Conservation (phyloP, 2,329 filamentous ascomycete species). For the Alternaria brassicae region DNA sequence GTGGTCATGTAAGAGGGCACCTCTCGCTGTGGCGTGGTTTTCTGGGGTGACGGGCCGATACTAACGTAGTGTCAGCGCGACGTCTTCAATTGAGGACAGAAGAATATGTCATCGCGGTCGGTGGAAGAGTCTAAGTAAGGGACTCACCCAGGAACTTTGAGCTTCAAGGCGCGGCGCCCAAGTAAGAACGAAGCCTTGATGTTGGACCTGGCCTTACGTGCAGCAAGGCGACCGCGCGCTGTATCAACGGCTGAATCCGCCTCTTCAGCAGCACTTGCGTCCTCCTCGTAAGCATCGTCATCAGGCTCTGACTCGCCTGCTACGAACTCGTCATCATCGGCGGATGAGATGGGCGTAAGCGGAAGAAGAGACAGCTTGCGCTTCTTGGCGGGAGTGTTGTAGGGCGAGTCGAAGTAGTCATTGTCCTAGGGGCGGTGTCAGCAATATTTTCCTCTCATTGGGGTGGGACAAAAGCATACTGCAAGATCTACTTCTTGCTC, state of each 20-base stretch:
- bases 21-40: neutral
- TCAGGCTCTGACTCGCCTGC: slow-evolving; percentile 17
- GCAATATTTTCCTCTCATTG: neutral
- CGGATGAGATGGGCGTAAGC: neutral
- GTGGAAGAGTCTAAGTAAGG: neutral
- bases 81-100: neutral
- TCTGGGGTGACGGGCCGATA: neutral
- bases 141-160: neutral
- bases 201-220: slow-evolving; percentile 16
- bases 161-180: neutral
- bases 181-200: slow-evolving; percentile 12
- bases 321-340: slow-evolving; percentile 29
- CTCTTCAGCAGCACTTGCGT: slow-evolving; percentile 3
- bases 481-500: slow-evolving; percentile 3
- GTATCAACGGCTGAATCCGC: neutral
- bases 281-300: slow-evolving; percentile 14
- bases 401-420: slow-evolving; percentile 7
- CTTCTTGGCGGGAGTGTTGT: slow-evolving; percentile 19
- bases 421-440: slow-evolving; percentile 11
- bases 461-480: slow-evolving; percentile 2
- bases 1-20: neutral
- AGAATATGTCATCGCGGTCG: neutral
- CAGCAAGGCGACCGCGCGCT: slow-evolving; percentile 13
- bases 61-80: neutral
- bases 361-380: slow-evolving; percentile 12